Percentiles rank a stretch among this genome's conserved stretches.
These are phyloP conservation scores for Sugiyamaella qingdaonensis DNA, from an alignment of 805 yeast species.

Conservation along the genomic window DNA sequence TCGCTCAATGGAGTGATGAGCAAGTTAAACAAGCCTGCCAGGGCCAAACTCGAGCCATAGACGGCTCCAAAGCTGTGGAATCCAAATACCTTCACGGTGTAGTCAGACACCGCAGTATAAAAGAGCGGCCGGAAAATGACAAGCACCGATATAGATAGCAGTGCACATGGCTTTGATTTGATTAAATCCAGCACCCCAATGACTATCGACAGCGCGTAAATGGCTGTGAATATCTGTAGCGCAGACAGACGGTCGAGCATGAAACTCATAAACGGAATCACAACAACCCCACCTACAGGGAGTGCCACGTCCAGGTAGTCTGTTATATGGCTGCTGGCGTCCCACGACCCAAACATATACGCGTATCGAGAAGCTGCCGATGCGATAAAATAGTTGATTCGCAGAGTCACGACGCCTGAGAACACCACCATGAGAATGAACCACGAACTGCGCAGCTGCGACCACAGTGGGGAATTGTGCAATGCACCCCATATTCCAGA, in stretches of 20 bases:
- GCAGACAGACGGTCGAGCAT: conserved; percentile 72
- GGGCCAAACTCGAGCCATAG: conserved; percentile 79
- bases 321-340: conserved; percentile 54
- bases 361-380: conserved; percentile 80
- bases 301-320: conserved; percentile 78
- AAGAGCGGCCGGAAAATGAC: conserved; percentile 88
- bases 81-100: conserved; percentile 89
- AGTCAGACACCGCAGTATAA: conserved; percentile 89
- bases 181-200: conserved; percentile 73
- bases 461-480: conserved; percentile 53
- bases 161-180: conserved; percentile 47
- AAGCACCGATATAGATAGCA: conserved; percentile 62
- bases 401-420: conserved; percentile 82
- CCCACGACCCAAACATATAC: conserved; percentile 51
- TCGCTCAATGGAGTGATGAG: conserved; percentile 66
- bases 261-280: conserved; percentile 84
- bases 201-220: conserved; percentile 50
- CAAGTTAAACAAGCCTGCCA: conserved; percentile 78
- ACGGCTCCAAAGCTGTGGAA: conserved; percentile 88
- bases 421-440: conserved; percentile 71
- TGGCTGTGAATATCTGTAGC: conserved; percentile 48
- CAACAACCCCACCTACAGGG: conserved; percentile 82
- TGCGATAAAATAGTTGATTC: conserved; percentile 91
- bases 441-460: conserved; percentile 60
- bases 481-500: conserved; percentile 70